Conservation (phyloP, 2,329 filamentous ascomycete genomes). For the Chalaropsis ovoidea region DNA sequence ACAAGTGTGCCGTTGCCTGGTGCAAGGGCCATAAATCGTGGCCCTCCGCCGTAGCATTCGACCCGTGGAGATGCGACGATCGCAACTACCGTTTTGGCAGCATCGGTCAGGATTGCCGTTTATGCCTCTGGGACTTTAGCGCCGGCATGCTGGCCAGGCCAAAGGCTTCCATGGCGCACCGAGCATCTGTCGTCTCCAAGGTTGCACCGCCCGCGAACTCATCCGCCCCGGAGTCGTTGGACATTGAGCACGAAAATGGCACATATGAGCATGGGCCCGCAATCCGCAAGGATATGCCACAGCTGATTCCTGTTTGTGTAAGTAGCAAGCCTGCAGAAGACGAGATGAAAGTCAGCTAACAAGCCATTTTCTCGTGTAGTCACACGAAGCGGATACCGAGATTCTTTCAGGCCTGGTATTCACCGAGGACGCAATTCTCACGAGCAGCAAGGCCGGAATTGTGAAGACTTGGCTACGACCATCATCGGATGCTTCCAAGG, state of each 20-base stretch:
- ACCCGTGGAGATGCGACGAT: constrained; percentile 94
- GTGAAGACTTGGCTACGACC: constrained; percentile 66
- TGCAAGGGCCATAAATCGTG: constrained; percentile 94
- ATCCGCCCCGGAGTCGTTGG: background rate
- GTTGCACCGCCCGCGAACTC: constrained; percentile 35
- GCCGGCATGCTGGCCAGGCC: constrained; percentile 92
- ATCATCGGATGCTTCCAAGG: constrained; percentile 26
- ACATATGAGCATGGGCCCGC: constrained; percentile 24
- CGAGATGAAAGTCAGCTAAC: background rate
- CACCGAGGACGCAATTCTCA: constrained; percentile 84
- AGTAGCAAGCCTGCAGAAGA: constrained; percentile 28
- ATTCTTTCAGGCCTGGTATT: constrained; percentile 40
- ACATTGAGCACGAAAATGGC: constrained; percentile 24
- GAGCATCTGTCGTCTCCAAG: constrained; percentile 42
- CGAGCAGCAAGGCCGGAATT: constrained; percentile 77
- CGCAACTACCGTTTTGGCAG: constrained; percentile 92
- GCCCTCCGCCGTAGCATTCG: constrained; percentile 88
- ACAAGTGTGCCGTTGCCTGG: constrained; percentile 74
- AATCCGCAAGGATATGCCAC: constrained; percentile 16
- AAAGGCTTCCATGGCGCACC: constrained; percentile 59
- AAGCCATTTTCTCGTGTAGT: constrained; percentile 37
- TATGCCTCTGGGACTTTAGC: constrained; percentile 94
- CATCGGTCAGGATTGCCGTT: constrained; percentile 82
- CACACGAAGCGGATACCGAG: constrained; percentile 32
- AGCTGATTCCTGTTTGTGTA: constrained; percentile 25